Percentiles rank a stretch among this genome's conserved stretches.
phyloP scores from a whole-genome alignment of 176 grass and related monocot genomes.

The Echinochloa phyllopogon region DNA sequence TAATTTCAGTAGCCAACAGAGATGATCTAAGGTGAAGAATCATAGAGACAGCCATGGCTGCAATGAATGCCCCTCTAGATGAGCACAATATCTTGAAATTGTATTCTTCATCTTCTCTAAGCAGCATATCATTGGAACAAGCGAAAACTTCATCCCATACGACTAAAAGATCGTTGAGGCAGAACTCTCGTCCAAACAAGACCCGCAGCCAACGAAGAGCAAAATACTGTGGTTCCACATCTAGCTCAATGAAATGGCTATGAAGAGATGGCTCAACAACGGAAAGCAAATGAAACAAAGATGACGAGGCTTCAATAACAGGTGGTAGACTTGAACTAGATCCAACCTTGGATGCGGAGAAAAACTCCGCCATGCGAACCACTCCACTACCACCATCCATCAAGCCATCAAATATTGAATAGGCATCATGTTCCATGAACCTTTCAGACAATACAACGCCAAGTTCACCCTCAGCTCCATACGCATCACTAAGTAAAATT shows the following conservation, averaged over 20 bases:
- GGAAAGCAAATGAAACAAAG: constrained; percentile 89
- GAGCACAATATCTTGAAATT: constrained; percentile 81
- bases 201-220: constrained; percentile 97
- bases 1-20: constrained; percentile 82
- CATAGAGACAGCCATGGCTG: constrained; percentile 89
- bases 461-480: constrained; percentile 94
- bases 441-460: constrained; percentile 92
- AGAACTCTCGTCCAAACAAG: constrained; percentile 90
- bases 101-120: constrained; percentile 53
- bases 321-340: constrained; percentile 65
- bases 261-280: constrained; percentile 85
- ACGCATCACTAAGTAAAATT: constrained; percentile 87
- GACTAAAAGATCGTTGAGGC: constrained; percentile 70
- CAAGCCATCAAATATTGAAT: constrained; percentile 89
- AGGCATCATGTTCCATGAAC: constrained; percentile 99
- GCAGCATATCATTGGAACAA: constrained; percentile 64
- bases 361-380: constrained; percentile 83
- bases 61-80: constrained; percentile 86
- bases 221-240: constrained; percentile 95
- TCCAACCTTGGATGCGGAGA: constrained; percentile 63
- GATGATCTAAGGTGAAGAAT: constrained; percentile 91
- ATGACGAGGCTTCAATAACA: constrained; percentile 90
- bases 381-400: constrained; percentile 76
- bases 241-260: constrained; percentile 86
- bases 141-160: constrained; percentile 90